These are phyloP conservation scores for Penicillium sp. DNA, from an alignment of 2,329 filamentous ascomycete genomes.

Conservation along the genomic window DNA sequence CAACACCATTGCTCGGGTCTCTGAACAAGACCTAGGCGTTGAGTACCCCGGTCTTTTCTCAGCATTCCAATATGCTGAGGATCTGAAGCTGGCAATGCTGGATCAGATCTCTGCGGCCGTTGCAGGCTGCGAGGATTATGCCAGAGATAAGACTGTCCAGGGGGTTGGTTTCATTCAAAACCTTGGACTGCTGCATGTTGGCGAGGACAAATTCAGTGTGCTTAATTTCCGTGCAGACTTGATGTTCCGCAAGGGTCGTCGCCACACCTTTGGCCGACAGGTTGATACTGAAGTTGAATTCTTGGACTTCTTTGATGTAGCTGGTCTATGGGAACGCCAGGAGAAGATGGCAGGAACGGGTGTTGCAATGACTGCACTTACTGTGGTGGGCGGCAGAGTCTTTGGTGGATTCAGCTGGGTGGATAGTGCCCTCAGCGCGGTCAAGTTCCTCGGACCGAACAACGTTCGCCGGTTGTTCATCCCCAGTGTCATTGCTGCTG, in stretches of 20 bases:
- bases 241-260: slow-evolving; percentile 81
- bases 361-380: slow-evolving; percentile 89
- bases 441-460: slow-evolving; percentile 76
- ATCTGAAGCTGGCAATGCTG: slow-evolving; percentile 88
- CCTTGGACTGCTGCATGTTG: slow-evolving; percentile 82
- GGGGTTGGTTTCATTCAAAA: slow-evolving; percentile 88
- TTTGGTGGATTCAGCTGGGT: slow-evolving; percentile 86
- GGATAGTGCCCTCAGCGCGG: slow-evolving; percentile 79
- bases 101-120: slow-evolving; percentile 81
- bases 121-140: slow-evolving; percentile 77
- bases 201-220: slow-evolving; percentile 75
- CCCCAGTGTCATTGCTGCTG: slow-evolving; percentile 75
- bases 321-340: slow-evolving; percentile 79
- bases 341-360: slow-evolving; percentile 94
- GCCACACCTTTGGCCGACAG: slow-evolving; percentile 78
- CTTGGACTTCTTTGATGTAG: slow-evolving; percentile 90
- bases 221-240: slow-evolving; percentile 86
- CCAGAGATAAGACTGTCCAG: slow-evolving; percentile 71
- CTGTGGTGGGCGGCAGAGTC: slow-evolving; percentile 77
- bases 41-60: slow-evolving; percentile 82
- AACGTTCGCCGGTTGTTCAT: slow-evolving; percentile 79
- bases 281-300: slow-evolving; percentile 86
- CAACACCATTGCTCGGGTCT: slow-evolving; percentile 73
- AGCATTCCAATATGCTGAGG: slow-evolving; percentile 89
- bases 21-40: slow-evolving; percentile 75